A percentile compares a stretch with the other conserved stretches of the same genome.
Conservation (phyloP, 2,329 filamentous ascomycete species). For the Xylaria sp. region DNA sequence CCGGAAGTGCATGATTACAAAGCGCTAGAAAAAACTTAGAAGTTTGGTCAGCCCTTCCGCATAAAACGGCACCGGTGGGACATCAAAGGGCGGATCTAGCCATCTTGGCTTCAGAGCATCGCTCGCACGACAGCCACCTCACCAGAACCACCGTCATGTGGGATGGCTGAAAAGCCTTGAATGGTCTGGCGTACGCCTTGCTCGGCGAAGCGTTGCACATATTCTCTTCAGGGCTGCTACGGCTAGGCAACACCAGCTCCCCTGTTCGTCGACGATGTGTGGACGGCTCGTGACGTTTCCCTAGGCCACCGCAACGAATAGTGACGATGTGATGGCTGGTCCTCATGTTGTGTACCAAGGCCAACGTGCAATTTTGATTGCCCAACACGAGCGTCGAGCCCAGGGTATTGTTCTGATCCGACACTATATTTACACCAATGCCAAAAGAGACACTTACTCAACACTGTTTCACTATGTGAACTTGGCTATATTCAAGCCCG, state of each 20-base stretch:
- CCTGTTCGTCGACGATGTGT: too few species aligned
- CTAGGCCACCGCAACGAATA: too few species aligned
- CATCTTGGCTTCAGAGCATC: neutral
- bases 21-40: neutral
- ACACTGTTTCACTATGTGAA: neutral
- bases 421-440: neutral
- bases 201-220: slow-evolving; percentile 8
- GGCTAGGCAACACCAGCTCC: neutral
- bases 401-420: neutral
- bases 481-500: slow-evolving; percentile 1
- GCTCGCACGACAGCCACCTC: slow-evolving; percentile 2
- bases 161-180: neutral
- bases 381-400: slow-evolving; percentile 9
- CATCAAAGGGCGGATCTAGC: neutral
- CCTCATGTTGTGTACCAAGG: neutral
- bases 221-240: neutral
- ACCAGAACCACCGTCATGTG: slow-evolving; percentile 4
- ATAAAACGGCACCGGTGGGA: neutral
- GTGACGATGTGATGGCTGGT: neutral
- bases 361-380: slow-evolving; percentile 9
- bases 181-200: slow-evolving; percentile 1
- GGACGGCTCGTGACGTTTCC: too few species aligned
- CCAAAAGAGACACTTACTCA: neutral
- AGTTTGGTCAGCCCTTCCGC: neutral
- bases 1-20: slow-evolving; percentile 1